Percentiles rank a stretch among this genome's conserved stretches.
Conservation (phyloP, 257 asterid species). For the Solanum piurae region DNA sequence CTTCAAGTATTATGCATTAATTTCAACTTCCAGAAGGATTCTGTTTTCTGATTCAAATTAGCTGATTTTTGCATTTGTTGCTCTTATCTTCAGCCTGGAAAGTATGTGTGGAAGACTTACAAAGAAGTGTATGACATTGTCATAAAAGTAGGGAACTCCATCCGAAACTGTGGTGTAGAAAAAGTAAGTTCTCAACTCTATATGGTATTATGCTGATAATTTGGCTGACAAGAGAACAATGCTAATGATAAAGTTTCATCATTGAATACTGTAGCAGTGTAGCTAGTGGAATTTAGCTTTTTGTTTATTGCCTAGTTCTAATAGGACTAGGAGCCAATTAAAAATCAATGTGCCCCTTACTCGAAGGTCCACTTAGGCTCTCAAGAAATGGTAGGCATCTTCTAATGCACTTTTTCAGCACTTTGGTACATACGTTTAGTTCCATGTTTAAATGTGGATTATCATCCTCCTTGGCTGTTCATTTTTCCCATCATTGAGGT, state of each 20-base stretch:
- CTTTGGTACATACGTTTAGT: not conserved
- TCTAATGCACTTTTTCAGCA: not conserved
- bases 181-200: slow-evolving; percentile 37
- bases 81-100: slow-evolving; percentile 52
- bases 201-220: not conserved
- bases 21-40: not conserved
- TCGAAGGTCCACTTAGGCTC: not conserved
- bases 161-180: slow-evolving; percentile 67
- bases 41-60: not conserved
- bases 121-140: slow-evolving; percentile 68
- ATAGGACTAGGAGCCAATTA: not conserved
- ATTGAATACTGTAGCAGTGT: not conserved
- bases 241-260: not conserved
- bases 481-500: not conserved
- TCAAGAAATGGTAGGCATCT: not conserved
- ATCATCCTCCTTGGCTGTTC: not conserved
- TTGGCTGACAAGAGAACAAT: not conserved
- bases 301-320: not conserved
- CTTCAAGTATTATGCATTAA: not conserved
- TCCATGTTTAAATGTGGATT: slow-evolving; percentile 10
- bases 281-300: not conserved
- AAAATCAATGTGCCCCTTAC: not conserved
- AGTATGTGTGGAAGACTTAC: slow-evolving; percentile 79
- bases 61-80: not conserved
- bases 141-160: slow-evolving; percentile 69